Evolutionary conservation across 2,329 filamentous ascomycete genomes (phyloP).

Genomic region (Xylariaceae sp.): DNA sequence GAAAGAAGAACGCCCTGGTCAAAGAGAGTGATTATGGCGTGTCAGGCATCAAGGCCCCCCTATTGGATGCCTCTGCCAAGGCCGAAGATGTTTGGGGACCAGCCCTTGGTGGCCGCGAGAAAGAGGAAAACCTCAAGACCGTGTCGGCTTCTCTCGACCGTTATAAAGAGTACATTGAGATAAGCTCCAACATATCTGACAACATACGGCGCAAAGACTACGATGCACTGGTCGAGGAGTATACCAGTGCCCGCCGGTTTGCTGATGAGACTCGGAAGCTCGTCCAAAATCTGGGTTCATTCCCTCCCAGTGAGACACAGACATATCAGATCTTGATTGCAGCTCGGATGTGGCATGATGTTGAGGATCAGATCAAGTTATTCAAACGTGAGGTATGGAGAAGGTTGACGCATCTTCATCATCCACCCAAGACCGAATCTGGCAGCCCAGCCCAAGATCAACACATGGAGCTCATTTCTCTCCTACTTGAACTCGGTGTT

Average conservation of each 20-base stretch:
- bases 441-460: slow-evolving; percentile 64
- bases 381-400: slow-evolving; percentile 93
- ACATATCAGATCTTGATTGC: slow-evolving; percentile 84
- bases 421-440: slow-evolving; percentile 45
- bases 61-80: slow-evolving; percentile 87
- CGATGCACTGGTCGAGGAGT: slow-evolving; percentile 81
- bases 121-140: slow-evolving; percentile 80
- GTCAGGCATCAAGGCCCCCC: slow-evolving; percentile 78
- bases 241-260: slow-evolving; percentile 75
- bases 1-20: slow-evolving; percentile 82
- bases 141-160: slow-evolving; percentile 73
- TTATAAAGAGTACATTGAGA: slow-evolving; percentile 77
- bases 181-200: slow-evolving; percentile 72
- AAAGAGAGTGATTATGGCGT: slow-evolving; percentile 94
- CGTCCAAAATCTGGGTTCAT: slow-evolving; percentile 51
- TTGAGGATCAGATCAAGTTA: slow-evolving; percentile 76
- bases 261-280: slow-evolving; percentile 73
- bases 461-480: slow-evolving; percentile 84
- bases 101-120: slow-evolving; percentile 83
- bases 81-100: slow-evolving; percentile 98
- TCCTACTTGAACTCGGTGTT: slow-evolving; percentile 89
- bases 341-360: slow-evolving; percentile 91
- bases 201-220: slow-evolving; percentile 90
- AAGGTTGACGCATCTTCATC: slow-evolving; percentile 66
- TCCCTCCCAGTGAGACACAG: slow-evolving; percentile 68